Percentiles rank a stretch among this genome's conserved stretches.
Conservation (phyloP, 73 alveolate genomes). For the Paramecium bursaria region DNA sequence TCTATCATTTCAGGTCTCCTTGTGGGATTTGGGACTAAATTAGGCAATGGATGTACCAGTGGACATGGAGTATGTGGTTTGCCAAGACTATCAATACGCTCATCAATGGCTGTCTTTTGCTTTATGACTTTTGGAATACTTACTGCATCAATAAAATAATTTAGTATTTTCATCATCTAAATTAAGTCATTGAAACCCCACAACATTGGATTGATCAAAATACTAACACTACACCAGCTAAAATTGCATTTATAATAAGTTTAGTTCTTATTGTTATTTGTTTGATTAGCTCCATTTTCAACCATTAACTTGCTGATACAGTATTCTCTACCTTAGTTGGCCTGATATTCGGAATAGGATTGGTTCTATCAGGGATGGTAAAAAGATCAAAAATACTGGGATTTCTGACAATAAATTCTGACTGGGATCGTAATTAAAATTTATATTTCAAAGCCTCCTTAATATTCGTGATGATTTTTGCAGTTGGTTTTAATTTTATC, state of each 20-base stretch:
- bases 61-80: constrained; percentile 99
- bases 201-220: too few relatives aligned
- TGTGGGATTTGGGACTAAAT: constrained; percentile 94
- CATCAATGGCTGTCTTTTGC: constrained; percentile 88
- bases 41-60: constrained; percentile 99
- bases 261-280: too few relatives aligned
- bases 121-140: constrained; percentile 92
- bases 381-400: constrained; percentile 86
- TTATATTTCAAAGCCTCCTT: constrained; percentile 74
- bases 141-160: constrained; percentile 82
- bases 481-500: constrained; percentile 87
- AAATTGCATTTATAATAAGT: too few relatives aligned
- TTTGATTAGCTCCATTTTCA: too few relatives aligned
- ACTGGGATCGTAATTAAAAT: constrained; percentile 86
- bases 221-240: too few relatives aligned
- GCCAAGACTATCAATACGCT: constrained; percentile 91
- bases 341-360: constrained; percentile 85
- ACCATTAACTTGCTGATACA: constrained; percentile 22
- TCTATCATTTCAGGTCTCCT: constrained; percentile 91
- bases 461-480: constrained; percentile 90
- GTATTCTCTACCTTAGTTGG: constrained; percentile 62
- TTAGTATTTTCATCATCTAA: too few relatives aligned
- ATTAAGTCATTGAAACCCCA: too few relatives aligned
- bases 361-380: constrained; percentile 94
- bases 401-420: constrained; percentile 83